Evolutionary conservation across 1,284 basidiomycete genomes (phyloP), one percentile per base, ranked within the genome.

Genomic region (Exobasidium cylindrosporum): DNA sequence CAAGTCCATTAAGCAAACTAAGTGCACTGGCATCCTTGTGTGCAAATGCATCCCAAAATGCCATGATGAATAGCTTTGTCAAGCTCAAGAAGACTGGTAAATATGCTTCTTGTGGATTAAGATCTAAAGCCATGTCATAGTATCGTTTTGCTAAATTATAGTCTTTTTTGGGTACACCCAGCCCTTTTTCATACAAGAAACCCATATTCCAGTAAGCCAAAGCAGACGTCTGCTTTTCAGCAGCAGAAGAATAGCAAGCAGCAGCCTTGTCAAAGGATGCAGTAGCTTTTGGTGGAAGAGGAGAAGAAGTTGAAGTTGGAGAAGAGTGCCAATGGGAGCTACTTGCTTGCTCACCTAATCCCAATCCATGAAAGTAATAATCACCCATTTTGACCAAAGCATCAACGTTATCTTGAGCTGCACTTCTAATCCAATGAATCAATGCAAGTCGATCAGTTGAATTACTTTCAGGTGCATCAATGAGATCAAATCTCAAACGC

Each of bases 121-220:
- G 91, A 68, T 91, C 90, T 43, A 91, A 81, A 1, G 93, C 91
- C 62, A 88, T 82, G 80, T 98, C 96, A 78, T 97, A 98, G 80
- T 95, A 89, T 30, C 96, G 85, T 81, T 98, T 99, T 0, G 96
- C 96, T 17, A 98, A 86, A 80, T 96, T 90, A 83, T 92, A 98
- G 81, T 98, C 95, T 30, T 67, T 68, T 28, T 67, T 32, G 29
- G 89, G 87, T 0, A 97, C 91, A 3, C 96, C 96, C 28, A 90
- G 81, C 0, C 96, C 96, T 73, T 92, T 90, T 82, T 98, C 95
- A 80, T 97, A 97, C 92, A 98, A 96, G 90, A 90, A 97, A 0
- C 95, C 96, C 28, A 98, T 82, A 76, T 97, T 97, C 93, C 94
- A 98, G 87, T 95, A 92, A 1, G 95, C 94, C 69, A 98, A 84